These are phyloP conservation scores for Hippophae gyantsensis DNA, from an alignment of 306 rosid genomes.

Conservation along the genomic window DNA sequence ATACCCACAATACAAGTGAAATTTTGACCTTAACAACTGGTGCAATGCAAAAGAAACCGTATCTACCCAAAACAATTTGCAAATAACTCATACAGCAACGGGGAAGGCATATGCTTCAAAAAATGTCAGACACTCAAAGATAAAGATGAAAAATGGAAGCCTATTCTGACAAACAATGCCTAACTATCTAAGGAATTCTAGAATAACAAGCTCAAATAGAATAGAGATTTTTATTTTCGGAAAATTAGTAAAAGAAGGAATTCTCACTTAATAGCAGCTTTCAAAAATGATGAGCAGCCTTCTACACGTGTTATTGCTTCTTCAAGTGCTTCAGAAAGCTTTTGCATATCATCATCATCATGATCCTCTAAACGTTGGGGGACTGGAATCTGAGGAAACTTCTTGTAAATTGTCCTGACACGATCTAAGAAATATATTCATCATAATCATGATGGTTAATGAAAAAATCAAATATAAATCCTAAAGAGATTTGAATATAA, in stretches of 20 bases:
- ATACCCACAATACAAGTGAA: no score
- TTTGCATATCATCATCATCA: conserved; percentile 71
- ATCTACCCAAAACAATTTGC: no score
- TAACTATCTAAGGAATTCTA: no score
- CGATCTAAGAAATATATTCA: conserved; percentile 38
- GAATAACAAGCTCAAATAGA: no score
- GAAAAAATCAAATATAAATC: conserved; percentile 5
- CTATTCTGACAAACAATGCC: no score
- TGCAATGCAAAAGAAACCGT: no score
- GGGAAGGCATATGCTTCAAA: no score
- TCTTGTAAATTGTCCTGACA: conserved; percentile 56
- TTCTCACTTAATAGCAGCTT: conserved; percentile 79
- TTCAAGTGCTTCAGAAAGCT: conserved; percentile 75
- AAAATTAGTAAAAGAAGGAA: conserved; percentile 4
- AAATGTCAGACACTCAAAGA: no score
- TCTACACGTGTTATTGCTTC: conserved; percentile 79
- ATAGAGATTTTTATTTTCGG: conserved; percentile 1
- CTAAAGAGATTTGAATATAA: neutral
- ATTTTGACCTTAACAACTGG: no score
- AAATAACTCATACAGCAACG: no score
- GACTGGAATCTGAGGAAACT: conserved; percentile 61
- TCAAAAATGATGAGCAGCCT: conserved; percentile 83
- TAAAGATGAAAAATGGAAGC: no score
- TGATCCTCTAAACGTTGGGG: conserved; percentile 67
- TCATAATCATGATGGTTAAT: conserved; percentile 23